Base-by-base conservation (phyloP, 495 filamentous ascomycete species). In the Penicillium riverlandense region DNA sequence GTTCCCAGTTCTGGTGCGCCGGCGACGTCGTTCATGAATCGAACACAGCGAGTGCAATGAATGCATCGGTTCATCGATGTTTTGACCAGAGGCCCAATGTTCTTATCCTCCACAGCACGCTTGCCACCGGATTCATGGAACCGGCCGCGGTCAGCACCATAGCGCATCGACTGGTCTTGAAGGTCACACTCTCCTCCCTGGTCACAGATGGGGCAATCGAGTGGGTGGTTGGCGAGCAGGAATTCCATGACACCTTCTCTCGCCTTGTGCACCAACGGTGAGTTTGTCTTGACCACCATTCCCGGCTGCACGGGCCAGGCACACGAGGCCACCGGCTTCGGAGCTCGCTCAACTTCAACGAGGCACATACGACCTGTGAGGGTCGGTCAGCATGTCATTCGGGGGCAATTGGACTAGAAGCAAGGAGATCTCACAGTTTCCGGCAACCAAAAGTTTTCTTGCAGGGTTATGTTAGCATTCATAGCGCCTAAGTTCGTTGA, bases 21-120 rank as follows among this genome's bases (percentile, higher is more conserved):
- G 28, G 92, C 92, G 50, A 98, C 76, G 63, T 98, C 92, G 65
- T 96, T 98, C 59, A 92, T 88, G 66, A 98, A 98, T 53, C 92
- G 89, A 49, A 98, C 80, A 68, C 92, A 98, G 58, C 92, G 81
- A 53, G 92, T 97, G 72, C 92, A 98, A 70, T 98, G 92, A 61
- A 98, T 98, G 71, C 92, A 98, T 59, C 92, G 76, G 72, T 97
- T 98, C 92, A 98, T 98, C n/a, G 94, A 97, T 11, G 92, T 98
- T 76, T 98, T 98, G 63, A 98, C 84, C 45, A 98, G 66, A n/a
- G 92, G 92, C 7, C 92, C 92, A 52, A 98, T 96, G 61, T 97
- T 97, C 77, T 98, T 98, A 65, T 98, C 92, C 72, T 98, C 92
- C 29, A 96, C 89, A 6, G 88, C 92, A 65, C 92, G 86, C 78